A percentile compares a stretch with the other conserved stretches of the same genome.
phyloP scores from a whole-genome alignment of 352 stramenopile genomes.

The Globisporangium spinosum region DNA sequence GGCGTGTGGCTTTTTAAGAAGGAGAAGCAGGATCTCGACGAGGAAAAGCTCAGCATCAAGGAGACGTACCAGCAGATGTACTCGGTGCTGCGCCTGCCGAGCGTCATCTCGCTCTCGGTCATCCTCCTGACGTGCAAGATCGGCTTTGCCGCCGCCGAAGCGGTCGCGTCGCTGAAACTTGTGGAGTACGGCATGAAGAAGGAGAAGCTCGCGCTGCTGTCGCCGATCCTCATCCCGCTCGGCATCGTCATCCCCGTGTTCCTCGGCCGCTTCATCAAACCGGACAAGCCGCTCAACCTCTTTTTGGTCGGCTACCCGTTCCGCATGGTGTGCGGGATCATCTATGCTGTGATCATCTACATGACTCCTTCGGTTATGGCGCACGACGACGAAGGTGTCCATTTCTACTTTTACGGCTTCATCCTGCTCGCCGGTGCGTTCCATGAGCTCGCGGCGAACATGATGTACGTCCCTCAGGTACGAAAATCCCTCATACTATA shows the following conservation, averaged over 20 bases:
- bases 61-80: slow-evolving; percentile 91
- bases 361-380: slow-evolving; percentile 75
- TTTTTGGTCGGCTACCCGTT: slow-evolving; percentile 85
- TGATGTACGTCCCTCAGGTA: slow-evolving; percentile 90
- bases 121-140: slow-evolving; percentile 91
- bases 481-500: not conserved
- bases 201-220: slow-evolving; percentile 87
- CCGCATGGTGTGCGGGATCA: slow-evolving; percentile 73
- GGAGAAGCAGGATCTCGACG: slow-evolving; percentile 60
- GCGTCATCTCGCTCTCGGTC: slow-evolving; percentile 82
- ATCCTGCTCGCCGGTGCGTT: slow-evolving; percentile 65
- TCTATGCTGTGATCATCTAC: slow-evolving; percentile 84
- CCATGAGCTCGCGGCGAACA: slow-evolving; percentile 85
- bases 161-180: slow-evolving; percentile 90
- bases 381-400: slow-evolving; percentile 68
- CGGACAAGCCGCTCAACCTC: slow-evolving; percentile 62
- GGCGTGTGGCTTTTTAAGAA: slow-evolving; percentile 92
- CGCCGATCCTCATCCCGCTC: slow-evolving; percentile 83
- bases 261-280: slow-evolving; percentile 69
- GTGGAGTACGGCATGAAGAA: slow-evolving; percentile 91
- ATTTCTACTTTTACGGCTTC: slow-evolving; percentile 78
- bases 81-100: slow-evolving; percentile 80
- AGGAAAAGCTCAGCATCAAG: slow-evolving; percentile 74
- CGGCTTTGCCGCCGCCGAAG: slow-evolving; percentile 90
- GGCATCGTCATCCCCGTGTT: slow-evolving; percentile 88